Evolutionary conservation across 2,329 filamentous ascomycete species (phyloP).

Genomic region (Tolypocladium ovalisporum): DNA sequence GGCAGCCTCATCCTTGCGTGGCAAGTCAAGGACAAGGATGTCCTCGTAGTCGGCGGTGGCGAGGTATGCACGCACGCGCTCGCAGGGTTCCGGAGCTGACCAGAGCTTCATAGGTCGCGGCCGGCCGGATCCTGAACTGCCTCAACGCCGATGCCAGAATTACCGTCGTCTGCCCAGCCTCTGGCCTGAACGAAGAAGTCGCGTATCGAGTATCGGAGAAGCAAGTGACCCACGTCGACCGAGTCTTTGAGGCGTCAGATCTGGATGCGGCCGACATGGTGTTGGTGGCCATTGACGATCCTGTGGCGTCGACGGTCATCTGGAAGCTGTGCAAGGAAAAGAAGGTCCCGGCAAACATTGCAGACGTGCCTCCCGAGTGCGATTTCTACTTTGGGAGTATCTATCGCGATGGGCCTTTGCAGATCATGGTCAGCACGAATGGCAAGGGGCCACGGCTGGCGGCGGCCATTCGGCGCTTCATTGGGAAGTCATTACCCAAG

Average conservation of each 20-base stretch:
- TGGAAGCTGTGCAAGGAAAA: constrained; percentile 88
- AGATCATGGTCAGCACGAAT: constrained; percentile 98
- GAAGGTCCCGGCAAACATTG: constrained; percentile 84
- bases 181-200: constrained; percentile 82
- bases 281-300: constrained; percentile 85
- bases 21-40: constrained; percentile 81
- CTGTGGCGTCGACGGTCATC: constrained; percentile 76
- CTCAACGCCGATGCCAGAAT: constrained; percentile 92
- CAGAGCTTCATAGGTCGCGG: constrained; percentile 60
- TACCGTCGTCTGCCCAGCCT: constrained; percentile 68
- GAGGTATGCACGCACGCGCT: constrained; percentile 54
- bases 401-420: constrained; percentile 86
- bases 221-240: constrained; percentile 72
- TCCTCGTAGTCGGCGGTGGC: constrained; percentile 89
- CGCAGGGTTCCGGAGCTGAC: constrained; percentile 4
- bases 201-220: constrained; percentile 64
- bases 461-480: constrained; percentile 72
- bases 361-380: constrained; percentile 91
- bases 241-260: constrained; percentile 76
- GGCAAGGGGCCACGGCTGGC: constrained; percentile 90
- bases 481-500: constrained; percentile 62
- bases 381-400: constrained; percentile 98
- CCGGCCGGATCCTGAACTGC: constrained; percentile 84
- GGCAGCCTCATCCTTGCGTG: constrained; percentile 92
- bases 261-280: constrained; percentile 80